Evolutionary conservation across 805 yeast species (phyloP), one percentile per base, ranked within the genome.

Genomic region (Saccharomyces mikatae): DNA sequence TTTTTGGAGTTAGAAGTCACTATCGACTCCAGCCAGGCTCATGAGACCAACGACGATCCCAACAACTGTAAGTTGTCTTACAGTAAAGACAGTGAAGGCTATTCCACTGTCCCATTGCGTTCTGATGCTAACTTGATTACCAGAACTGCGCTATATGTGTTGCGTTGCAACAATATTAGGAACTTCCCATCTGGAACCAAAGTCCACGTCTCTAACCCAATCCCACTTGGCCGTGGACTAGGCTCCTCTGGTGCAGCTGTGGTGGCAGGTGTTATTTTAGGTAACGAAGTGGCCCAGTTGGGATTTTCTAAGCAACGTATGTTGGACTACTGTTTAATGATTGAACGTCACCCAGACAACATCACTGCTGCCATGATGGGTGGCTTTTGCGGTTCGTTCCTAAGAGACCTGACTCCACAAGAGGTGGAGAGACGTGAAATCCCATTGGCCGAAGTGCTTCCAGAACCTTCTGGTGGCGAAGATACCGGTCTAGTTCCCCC

Each of bases 301-400:
- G 82, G 80, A 1, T 81, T 90, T 56, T 74, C 84, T 50, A 91
- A 87, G 71, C 84, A 81, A 62, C 79, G 98, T 62, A 80, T 94
- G 83, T 76, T 94, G 63, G 99, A 94, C 71, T 94, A 87, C 76
- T 89, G 97, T 71, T 78, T 94, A 62, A 88, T 94, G 94, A 91
- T 94, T 61, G 99, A 94, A 75, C 84, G 98, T 69, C 99, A 94
- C 66, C 99, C 99, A 36, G 99, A 94, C 73, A 94, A 94, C 71
- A 91, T 94, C 65, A 89, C 97, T 11, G 99, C 99, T 31, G 96
- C 99, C 41, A 89, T 94, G 96, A 86, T 91, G 84, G 99, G 99
- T 56, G 97, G 99, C 1, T 94, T 94, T 70, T 96, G 91, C 46
- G 99, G 99, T 47, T 89, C 97, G 3, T 94, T 87, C 71, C 78